Base-by-base conservation (phyloP, 2,329 filamentous ascomycete genomes). In the Alternaria longipes region DNA sequence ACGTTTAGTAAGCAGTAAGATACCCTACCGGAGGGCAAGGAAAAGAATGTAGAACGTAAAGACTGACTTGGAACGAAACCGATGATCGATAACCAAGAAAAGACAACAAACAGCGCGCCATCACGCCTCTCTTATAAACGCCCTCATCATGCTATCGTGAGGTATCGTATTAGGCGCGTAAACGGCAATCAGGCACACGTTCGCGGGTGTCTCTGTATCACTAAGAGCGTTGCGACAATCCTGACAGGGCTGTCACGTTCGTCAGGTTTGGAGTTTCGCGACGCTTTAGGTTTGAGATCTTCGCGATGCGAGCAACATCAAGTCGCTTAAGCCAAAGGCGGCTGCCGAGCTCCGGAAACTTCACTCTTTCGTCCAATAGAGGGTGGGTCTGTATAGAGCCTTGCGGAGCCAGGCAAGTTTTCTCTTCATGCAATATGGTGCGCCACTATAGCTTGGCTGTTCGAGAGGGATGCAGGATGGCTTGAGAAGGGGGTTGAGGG, bases 221-320 rank as follows among this genome's bases (percentile, higher is more conserved):
- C 41, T 12, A 45, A 56, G 46, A 50, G 32, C 46, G 46, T 46
- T 41, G 40, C 20, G 40, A 42, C 40, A 20, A 20, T 47, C 32
- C 32, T 58, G 55, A 58, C 66, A 66, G 63, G 60, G 60, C 55
- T 59, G 59, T 51, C 61, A 58, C 50, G 53, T 52, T 55, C 49
- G 22, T 32, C 34, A 44, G 54, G 54, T 44, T 34, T 53, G 61
- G 40, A 46, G 54, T 51, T 9, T 11, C 51, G 58, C 62, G 59
- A 64, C 62, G 55, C 22, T 45, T 47, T 18, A 34, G 50, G 62
- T 64, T 64, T 64, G 62, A 64, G 54, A 53, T 52, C n/a, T 16
- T 22, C 34, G 46, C 24, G 40, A 26, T 46, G 32, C 30, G 41
- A 51, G 28, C 47, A 34, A 32, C 50, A 28, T 46, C 55, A 49